Evolutionary conservation across 805 yeast genomes (phyloP), one percentile per base, ranked within the genome.

Genomic region (Myxozyma geophila): DNA sequence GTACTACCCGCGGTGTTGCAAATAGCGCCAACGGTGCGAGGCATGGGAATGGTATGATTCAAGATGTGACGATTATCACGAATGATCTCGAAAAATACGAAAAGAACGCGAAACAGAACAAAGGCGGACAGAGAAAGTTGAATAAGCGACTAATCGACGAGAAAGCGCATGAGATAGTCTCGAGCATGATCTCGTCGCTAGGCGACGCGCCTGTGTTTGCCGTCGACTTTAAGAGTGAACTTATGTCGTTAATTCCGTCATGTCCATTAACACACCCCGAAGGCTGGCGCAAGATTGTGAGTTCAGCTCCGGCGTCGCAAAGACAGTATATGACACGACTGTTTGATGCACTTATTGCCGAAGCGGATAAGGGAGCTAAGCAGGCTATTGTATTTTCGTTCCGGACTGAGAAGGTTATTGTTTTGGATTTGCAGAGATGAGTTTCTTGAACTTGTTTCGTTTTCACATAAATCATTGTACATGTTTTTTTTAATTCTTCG

Each of bases 191-290:
- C 47, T 80, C 81, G 55, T 81, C 79, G 10, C 74, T 93, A 46
- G 79, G 87, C 0, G 76, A 78, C 23, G 87, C 95, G 0, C 93
- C 98, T 0, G 83, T 93, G 0, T 80, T 92, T 53, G 83, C 88
- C 0, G 84, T 93, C 40, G 98, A 93, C 73, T 76, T 86, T 12
- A 82, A 87, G 65, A 96, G 90, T 70, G 98, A 92, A 66, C 89
- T 90, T 1, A 74, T 95, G 65, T 93, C 92, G 56, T 89, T 92
- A 82, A 89, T 93, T 46, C 81, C 89, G 13, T 83, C 87, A 1
- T 88, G 92, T 0, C 87, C 96, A 0, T 75, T 90, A n/a, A 80
- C 81, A 36, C 91, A 85, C 66, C 87, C 85, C 55, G 96, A 90
- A 66, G 93, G 90, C 80, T 82, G 84, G 83, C 58, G 68, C 17